Percentiles rank a stretch among this genome's conserved stretches.
Conservation (phyloP, 441 rosid genomes). For the Theobroma grandiflorum region DNA sequence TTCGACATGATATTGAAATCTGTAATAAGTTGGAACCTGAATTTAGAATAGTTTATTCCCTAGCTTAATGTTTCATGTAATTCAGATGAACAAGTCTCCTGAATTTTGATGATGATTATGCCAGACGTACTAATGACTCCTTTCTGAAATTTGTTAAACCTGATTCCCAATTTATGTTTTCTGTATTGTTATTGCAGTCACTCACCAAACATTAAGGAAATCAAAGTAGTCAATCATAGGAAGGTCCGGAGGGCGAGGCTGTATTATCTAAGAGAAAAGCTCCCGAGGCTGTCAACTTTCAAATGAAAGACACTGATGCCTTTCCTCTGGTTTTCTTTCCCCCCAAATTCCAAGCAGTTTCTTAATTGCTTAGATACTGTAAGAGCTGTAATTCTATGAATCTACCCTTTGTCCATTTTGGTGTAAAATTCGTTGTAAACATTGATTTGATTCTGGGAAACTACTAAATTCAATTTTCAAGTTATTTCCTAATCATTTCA, state of each 20-base stretch:
- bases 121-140: too few species aligned
- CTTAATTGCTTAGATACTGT: slow-evolving; percentile 6
- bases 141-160: neutral
- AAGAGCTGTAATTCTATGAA: slow-evolving; percentile 4
- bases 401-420: slow-evolving; percentile 1
- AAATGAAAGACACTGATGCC: slow-evolving; percentile 51
- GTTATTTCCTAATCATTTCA: slow-evolving; percentile 20
- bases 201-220: slow-evolving; percentile 86
- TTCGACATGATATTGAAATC: neutral
- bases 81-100: neutral
- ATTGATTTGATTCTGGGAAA: neutral
- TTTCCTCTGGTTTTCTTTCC: neutral
- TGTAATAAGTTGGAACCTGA: neutral
- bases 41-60: neutral
- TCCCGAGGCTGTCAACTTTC: slow-evolving; percentile 92
- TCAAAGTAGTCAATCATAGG: slow-evolving; percentile 71
- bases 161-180: slow-evolving; percentile 7
- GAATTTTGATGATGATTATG: neutral
- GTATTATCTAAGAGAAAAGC: slow-evolving; percentile 88
- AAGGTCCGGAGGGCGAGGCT: slow-evolving; percentile 93
- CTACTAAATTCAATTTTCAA: slow-evolving; percentile 7
- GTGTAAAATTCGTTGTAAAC: slow-evolving; percentile 23
- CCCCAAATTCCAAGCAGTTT: slow-evolving; percentile 14
- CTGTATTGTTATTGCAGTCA: slow-evolving; percentile 53
- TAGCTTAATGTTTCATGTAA: neutral